Evolutionary conservation across 495 filamentous ascomycete species (phyloP).

Genomic region (Recurvomyces mirabilis): DNA sequence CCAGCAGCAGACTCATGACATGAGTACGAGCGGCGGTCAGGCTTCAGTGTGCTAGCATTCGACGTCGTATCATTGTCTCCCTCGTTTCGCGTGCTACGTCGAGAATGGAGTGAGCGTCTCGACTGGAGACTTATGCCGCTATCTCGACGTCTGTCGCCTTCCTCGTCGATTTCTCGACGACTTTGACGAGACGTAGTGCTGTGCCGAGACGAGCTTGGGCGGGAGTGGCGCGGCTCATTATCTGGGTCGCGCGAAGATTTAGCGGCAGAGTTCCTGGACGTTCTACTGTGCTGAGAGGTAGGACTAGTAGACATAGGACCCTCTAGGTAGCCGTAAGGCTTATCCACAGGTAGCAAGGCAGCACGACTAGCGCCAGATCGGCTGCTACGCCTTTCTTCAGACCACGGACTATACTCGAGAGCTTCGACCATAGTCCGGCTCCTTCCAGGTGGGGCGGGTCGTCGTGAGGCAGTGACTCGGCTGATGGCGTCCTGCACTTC

Average conservation of each 20-base stretch:
- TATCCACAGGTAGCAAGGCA: slow-evolving; percentile 8
- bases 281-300: no score
- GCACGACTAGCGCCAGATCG: slow-evolving; percentile 2
- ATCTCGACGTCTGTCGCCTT: slow-evolving; percentile 17
- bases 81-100: not conserved
- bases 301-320: no score
- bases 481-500: slow-evolving; percentile 19
- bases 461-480: slow-evolving; percentile 14
- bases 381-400: not conserved
- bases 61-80: not conserved
- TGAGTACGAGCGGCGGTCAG: slow-evolving; percentile 1
- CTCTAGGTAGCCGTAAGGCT: no score
- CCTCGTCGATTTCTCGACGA: not conserved
- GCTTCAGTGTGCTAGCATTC: not conserved
- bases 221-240: no score
- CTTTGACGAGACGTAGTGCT: not conserved
- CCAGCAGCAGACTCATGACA: slow-evolving; percentile 1
- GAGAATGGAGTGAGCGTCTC: slow-evolving; percentile 12
- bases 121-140: slow-evolving; percentile 26
- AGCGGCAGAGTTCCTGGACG: no score
- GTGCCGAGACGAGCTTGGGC: no score
- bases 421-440: slow-evolving; percentile 16
- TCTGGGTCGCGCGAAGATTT: no score
- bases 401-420: slow-evolving; percentile 6
- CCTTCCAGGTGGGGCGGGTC: slow-evolving; percentile 9